phyloP scores from a whole-genome alignment of 169 alveolate genomes.

The Eimeria acervulina region DNA sequence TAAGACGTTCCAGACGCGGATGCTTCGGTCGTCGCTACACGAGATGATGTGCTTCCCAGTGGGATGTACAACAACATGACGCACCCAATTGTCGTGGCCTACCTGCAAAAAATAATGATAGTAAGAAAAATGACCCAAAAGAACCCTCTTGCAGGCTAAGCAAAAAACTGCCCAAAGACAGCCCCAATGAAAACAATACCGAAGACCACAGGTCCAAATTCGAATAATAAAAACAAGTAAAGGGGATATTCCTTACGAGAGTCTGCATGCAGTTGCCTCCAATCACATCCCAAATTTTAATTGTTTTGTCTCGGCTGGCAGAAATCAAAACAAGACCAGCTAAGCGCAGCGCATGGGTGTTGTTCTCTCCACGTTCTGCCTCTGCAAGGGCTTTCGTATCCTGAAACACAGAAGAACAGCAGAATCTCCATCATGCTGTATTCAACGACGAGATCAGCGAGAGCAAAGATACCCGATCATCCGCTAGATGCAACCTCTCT shows the following conservation, averaged over 20 bases:
- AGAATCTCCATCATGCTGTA: too few species aligned
- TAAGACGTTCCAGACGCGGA: slow-evolving; percentile 54
- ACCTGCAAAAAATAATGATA: neutral
- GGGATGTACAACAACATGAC: slow-evolving; percentile 69
- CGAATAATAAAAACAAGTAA: too few species aligned
- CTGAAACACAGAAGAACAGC: neutral
- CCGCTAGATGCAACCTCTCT: too few species aligned
- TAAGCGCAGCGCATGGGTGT: slow-evolving; percentile 21
- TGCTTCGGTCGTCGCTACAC: slow-evolving; percentile 67
- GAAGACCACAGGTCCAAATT: too few species aligned
- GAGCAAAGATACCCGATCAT: too few species aligned
- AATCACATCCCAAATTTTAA: slow-evolving; percentile 59
- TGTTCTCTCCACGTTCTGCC: neutral
- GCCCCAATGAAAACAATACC: too few species aligned
- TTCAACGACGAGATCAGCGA: too few species aligned
- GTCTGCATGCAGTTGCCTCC: slow-evolving; percentile 57
- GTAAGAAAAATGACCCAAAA: too few species aligned
- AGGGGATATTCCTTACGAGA: neutral
- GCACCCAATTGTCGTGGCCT: slow-evolving; percentile 79
- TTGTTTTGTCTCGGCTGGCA: slow-evolving; percentile 50
- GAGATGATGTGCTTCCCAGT: slow-evolving; percentile 67
- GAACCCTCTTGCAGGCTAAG: too few species aligned
- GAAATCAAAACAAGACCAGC: slow-evolving; percentile 59
- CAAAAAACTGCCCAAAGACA: neutral
- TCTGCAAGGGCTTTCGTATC: slow-evolving; percentile 12